Evolutionary conservation across 805 yeast species (phyloP), one percentile per base, ranked within the genome.

Genomic region (Saccharomycopsis javanensis): DNA sequence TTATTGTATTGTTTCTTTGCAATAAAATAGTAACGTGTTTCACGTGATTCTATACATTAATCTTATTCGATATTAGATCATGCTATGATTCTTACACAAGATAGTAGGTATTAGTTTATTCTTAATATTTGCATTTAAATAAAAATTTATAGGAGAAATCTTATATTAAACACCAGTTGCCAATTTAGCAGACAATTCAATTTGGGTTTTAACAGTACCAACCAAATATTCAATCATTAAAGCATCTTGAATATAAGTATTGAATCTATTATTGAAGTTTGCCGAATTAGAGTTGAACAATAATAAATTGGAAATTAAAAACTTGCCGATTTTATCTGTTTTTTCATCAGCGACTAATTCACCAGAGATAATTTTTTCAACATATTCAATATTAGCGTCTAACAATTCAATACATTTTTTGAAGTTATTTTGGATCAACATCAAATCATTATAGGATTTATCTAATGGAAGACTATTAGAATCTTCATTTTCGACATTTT

Each of bases 221-320:
- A 96, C 85, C 71, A 89, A 77, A 68, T 85, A 86, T 68, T 87
- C 92, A 61, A 89, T 79, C 82, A 88, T 80, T 60, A 86, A 76
- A 48, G 88, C 82, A 65, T 89, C 96, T 69, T 87, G 89, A 67
- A 84, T 75, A 68, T 87, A 90, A 37, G 79, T 76, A 67, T 80
- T 81, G 76, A 88, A 82, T 61, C 82, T 77, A 62, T 75, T 71
- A 66, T 79, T 81, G 64, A 86, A 75, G 54, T 76, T 76, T 50
- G 78, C 80, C 61, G 64, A 62, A 56, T 68, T 65, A 57, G 81
- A 75, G 58, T 76, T 73, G 61, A 76, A 79, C 64, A 73, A 73
- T 64, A 75, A 75, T 68, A 83, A 76, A 59, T 73, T 77, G 63
- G 82, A 75, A 68, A 85, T 74, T 65, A 89, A 77, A 61, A 76